phyloP scores from a whole-genome alignment of 768 basidiomycete genomes.

The Trametes gibbosa region DNA sequence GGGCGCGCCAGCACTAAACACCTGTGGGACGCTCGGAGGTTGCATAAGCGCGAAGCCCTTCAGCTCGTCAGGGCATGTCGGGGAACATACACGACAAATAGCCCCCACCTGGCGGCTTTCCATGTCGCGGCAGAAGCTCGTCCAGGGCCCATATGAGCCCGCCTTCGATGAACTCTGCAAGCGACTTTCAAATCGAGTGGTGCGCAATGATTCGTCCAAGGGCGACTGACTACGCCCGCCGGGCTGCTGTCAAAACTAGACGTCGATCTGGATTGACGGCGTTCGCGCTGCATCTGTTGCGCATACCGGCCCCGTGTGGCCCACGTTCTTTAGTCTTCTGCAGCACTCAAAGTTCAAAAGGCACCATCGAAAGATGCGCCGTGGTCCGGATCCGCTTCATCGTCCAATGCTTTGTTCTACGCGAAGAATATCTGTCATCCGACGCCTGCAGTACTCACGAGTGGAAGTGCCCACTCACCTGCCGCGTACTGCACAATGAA shows the following conservation, averaged over 20 bases:
- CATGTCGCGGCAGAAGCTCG: slow-evolving; percentile 6
- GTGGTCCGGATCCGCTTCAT: background rate
- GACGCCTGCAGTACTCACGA: background rate
- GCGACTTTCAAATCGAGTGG: too few relatives aligned
- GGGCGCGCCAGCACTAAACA: slow-evolving; percentile 3
- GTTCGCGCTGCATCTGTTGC: too few relatives aligned
- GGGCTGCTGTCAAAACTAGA: too few relatives aligned
- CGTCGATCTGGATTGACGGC: too few relatives aligned
- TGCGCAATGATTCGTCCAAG: too few relatives aligned
- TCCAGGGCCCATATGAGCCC: background rate
- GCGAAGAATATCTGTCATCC: background rate
- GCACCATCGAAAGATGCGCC: background rate
- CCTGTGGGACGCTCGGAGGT: slow-evolving; percentile 4
- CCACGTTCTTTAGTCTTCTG: background rate
- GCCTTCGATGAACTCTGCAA: background rate
- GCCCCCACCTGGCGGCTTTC: background rate
- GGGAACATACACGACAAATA: background rate
- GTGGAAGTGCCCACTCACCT: background rate
- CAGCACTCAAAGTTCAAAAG: background rate
- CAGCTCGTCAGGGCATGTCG: background rate
- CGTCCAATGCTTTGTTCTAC: slow-evolving; percentile 1
- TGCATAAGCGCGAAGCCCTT: slow-evolving; percentile 1
- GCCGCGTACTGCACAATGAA: background rate
- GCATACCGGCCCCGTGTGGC: too few relatives aligned
- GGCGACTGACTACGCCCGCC: too few relatives aligned